Conservation (phyloP, 805 yeast species). For the Cyberlindnera maclurae region DNA sequence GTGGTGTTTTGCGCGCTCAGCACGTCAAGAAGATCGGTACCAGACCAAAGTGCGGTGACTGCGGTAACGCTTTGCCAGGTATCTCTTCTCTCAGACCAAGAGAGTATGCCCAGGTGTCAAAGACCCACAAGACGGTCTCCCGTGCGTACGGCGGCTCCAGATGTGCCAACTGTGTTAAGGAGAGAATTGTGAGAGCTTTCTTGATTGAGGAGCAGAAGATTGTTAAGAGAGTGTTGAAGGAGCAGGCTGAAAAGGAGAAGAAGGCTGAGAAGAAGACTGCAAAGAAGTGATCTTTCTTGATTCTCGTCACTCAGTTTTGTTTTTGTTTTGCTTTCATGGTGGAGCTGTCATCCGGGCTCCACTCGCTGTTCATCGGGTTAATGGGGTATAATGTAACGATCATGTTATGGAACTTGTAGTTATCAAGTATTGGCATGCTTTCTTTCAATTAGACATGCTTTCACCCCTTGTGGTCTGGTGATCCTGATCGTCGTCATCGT, state of each 20-base stretch:
- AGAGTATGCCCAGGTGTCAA: conserved; percentile 88
- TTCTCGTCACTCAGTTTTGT: neutral
- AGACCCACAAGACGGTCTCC: conserved; percentile 94
- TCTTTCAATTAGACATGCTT: too few relatives aligned
- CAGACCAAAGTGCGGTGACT: conserved; percentile 77
- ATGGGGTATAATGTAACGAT: conserved; percentile 14
- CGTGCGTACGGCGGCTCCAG: conserved; percentile 99
- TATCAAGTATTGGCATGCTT: neutral
- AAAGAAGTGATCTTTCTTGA: conserved; percentile 4
- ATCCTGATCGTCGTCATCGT: too few relatives aligned
- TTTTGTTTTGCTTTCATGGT: conserved; percentile 1
- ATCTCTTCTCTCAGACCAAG: conserved; percentile 95
- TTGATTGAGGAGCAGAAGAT: conserved; percentile 99
- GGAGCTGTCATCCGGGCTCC: neutral
- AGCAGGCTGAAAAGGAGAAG: conserved; percentile 82
- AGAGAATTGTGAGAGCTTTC: conserved; percentile 98
- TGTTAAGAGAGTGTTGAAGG: conserved; percentile 97
- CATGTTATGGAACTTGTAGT: conserved; percentile 6
- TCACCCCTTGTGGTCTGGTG: too few relatives aligned
- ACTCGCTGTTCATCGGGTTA: conserved; percentile 7
- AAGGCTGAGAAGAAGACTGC: conserved; percentile 40
- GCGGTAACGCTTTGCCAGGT: conserved; percentile 74
- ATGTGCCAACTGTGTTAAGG: conserved; percentile 98
- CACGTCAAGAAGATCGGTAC: conserved; percentile 85
- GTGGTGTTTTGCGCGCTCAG: conserved; percentile 96